These are phyloP conservation scores for Lepidium sativum DNA, from an alignment of 345 rosid genomes.

Conservation along the genomic window DNA sequence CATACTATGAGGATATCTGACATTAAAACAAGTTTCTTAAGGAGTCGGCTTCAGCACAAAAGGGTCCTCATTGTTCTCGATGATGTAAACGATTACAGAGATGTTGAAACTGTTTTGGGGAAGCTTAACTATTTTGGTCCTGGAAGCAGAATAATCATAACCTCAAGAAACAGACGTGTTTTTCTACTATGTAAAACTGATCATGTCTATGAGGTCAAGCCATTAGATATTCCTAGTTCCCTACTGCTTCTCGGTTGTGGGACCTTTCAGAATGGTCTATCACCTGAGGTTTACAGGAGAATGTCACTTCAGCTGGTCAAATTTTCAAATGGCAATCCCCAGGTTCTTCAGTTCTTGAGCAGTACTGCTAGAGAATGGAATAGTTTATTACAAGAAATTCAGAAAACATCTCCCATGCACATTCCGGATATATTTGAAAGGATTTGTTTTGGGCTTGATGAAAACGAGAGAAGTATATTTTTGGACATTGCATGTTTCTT, in stretches of 20 bases:
- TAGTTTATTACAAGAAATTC: not conserved
- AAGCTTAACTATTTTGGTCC: constrained; percentile 15
- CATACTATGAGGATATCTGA: not conserved
- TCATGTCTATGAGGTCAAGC: constrained; percentile 25
- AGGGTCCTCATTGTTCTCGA: constrained; percentile 23
- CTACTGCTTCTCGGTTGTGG: not conserved
- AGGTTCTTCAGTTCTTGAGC: constrained; percentile 9
- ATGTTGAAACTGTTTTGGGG: constrained; percentile 5
- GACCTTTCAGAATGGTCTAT: not conserved
- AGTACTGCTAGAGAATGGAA: not conserved
- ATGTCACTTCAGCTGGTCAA: constrained; percentile 2
- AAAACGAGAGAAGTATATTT: constrained; percentile 23
- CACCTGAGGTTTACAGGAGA: not conserved
- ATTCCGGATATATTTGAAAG: constrained; percentile 17
- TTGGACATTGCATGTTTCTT: constrained; percentile 37
- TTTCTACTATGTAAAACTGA: not conserved
- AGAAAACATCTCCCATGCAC: not conserved
- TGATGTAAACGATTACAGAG: constrained; percentile 18
- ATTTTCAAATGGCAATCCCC: constrained; percentile 23
- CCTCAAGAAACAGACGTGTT: constrained; percentile 20
- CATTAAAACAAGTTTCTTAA: constrained; percentile 6
- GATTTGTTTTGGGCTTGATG: constrained; percentile 27
- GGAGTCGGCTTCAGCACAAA: constrained; percentile 5
- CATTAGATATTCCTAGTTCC: constrained; percentile 2
- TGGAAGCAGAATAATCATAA: constrained; percentile 22